Evolutionary conservation across 768 basidiomycete genomes (phyloP).

Genomic region (Tylopilus plumbeoviolaceoides): DNA sequence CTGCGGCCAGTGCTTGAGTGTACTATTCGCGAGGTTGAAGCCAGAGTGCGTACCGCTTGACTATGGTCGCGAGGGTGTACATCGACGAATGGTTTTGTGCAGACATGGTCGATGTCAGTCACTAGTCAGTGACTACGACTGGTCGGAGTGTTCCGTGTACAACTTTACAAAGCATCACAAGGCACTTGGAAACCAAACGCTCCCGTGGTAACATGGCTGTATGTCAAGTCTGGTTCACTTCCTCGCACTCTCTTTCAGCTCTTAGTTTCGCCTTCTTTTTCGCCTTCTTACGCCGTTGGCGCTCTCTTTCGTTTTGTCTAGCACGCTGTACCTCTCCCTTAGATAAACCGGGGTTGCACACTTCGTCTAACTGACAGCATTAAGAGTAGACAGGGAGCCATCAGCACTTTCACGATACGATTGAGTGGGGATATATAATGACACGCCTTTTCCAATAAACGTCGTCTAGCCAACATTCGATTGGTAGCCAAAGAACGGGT

Average conservation of each 20-base stretch:
- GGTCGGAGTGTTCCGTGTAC: slow-evolving; percentile 19
- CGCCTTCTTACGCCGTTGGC: slow-evolving; percentile 71
- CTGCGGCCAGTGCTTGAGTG: slow-evolving; percentile 36
- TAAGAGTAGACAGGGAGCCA: slow-evolving; percentile 4
- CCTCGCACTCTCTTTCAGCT: slow-evolving; percentile 15
- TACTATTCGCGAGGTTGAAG: slow-evolving; percentile 4
- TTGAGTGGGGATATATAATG: slow-evolving; percentile 19
- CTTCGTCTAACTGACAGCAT: slow-evolving; percentile 56
- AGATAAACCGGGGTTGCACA: slow-evolving; percentile 73
- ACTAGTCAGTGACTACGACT: too few relatives aligned
- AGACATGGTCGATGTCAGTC: slow-evolving; percentile 16
- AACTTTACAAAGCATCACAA: not conserved
- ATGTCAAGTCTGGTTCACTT: slow-evolving; percentile 11
- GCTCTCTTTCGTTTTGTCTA: slow-evolving; percentile 71
- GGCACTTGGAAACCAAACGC: not conserved
- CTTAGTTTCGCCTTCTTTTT: slow-evolving; percentile 55
- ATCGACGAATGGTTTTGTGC: slow-evolving; percentile 46
- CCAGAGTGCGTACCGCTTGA: slow-evolving; percentile 60
- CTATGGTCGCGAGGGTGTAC: slow-evolving; percentile 75
- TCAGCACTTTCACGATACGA: slow-evolving; percentile 15
- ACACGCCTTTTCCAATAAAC: slow-evolving; percentile 74
- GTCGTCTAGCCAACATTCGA: slow-evolving; percentile 68
- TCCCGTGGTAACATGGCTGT: not conserved
- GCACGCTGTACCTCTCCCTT: slow-evolving; percentile 66
- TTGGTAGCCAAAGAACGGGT: slow-evolving; percentile 83